A percentile compares a stretch with the other conserved stretches of the same genome.
Conservation (phyloP, 805 yeast species). For the Kregervanrija fluxuum region DNA sequence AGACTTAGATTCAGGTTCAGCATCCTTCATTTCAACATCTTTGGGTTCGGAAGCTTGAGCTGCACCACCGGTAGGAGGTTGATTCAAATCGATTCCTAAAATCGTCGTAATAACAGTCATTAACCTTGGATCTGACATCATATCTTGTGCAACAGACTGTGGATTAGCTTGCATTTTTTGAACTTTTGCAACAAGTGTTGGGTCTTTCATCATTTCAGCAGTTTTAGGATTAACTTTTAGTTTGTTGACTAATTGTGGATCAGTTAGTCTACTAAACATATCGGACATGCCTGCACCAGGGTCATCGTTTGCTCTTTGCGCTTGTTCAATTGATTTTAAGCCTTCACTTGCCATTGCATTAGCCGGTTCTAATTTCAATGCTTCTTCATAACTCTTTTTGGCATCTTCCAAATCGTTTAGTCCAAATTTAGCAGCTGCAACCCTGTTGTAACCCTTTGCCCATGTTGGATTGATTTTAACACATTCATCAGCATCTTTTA, state of each 20-base stretch:
- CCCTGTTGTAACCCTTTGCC: conserved; percentile 94
- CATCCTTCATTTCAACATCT: conserved; percentile 33
- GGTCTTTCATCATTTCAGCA: conserved; percentile 80
- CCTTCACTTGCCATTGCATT: conserved; percentile 89
- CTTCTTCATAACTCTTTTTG: conserved; percentile 61
- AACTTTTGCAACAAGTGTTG: conserved; percentile 68
- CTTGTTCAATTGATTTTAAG: conserved; percentile 57
- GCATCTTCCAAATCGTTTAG: conserved; percentile 74
- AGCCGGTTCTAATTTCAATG: conserved; percentile 69
- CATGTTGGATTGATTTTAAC: conserved; percentile 74
- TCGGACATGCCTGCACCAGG: conserved; percentile 51
- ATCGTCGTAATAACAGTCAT: conserved; percentile 83
- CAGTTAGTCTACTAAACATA: conserved; percentile 49
- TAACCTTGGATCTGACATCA: conserved; percentile 75
- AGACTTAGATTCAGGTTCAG: conserved; percentile 14
- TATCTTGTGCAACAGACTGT: conserved; percentile 57
- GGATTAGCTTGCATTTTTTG: conserved; percentile 62
- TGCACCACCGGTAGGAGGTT: conserved; percentile 28
- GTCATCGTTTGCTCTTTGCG: conserved; percentile 28
- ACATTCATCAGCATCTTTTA: conserved; percentile 80
- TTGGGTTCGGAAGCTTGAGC: conserved; percentile 17
- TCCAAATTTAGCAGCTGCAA: conserved; percentile 92
- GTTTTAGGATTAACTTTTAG: conserved; percentile 83
- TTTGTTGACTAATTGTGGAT: conserved; percentile 70
- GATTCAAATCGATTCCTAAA: conserved; percentile 65